Evolutionary conservation across 768 basidiomycete species (phyloP).

Genomic region (Ramaria rubella): DNA sequence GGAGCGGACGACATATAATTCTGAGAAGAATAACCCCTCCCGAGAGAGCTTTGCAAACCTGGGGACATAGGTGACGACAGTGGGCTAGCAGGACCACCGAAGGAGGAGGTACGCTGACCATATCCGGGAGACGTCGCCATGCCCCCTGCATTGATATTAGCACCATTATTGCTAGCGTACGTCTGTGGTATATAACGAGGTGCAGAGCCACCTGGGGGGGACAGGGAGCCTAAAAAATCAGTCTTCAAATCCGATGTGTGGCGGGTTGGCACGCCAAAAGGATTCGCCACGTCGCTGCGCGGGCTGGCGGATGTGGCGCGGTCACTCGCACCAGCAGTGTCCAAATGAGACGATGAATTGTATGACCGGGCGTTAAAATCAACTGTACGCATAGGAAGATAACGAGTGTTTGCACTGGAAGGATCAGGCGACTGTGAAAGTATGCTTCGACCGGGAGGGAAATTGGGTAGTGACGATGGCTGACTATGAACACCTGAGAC

Average conservation of each 20-base stretch:
- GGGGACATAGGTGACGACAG: conserved; percentile 57
- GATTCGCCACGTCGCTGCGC: conserved; percentile 5
- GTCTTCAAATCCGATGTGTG: not conserved
- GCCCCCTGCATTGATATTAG: not conserved
- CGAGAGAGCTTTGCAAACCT: not conserved
- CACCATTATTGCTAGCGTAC: not conserved
- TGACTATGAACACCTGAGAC: conserved; percentile 40
- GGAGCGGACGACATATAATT: not conserved
- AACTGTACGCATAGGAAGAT: conserved; percentile 6
- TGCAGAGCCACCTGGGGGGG: not conserved
- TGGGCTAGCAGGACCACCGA: conserved; percentile 29
- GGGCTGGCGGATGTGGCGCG: conserved; percentile 10
- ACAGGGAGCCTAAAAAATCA: not conserved
- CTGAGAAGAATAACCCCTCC: not conserved
- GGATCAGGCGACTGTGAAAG: conserved; percentile 7
- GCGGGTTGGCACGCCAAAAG: not conserved
- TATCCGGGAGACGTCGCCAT: not conserved
- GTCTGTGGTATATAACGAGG: not conserved
- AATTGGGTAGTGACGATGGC: conserved; percentile 71
- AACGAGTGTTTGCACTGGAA: not conserved
- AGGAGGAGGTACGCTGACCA: conserved; percentile 36
- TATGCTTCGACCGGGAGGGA: conserved; percentile 38
- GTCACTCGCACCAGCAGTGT: conserved; percentile 3
- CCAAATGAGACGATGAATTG: conserved; percentile 1
- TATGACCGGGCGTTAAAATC: conserved; percentile 1